phyloP scores from a whole-genome alignment of 2,329 filamentous ascomycete species.

The Achaetomium macrosporum region DNA sequence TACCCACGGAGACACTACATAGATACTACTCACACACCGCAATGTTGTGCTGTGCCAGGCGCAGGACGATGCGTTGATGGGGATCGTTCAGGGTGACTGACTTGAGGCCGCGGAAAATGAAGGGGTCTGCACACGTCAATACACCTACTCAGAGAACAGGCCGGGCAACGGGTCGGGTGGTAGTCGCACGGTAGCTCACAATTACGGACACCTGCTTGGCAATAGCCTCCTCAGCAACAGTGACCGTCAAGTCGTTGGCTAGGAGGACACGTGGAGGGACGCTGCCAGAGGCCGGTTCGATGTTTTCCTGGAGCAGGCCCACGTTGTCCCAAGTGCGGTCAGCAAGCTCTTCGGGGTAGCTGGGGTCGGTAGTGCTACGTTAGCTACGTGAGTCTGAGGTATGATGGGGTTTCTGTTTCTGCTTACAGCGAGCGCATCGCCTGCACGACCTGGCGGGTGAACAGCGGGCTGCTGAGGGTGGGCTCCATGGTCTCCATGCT shows the following conservation, averaged over 20 bases:
- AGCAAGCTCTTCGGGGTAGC: conserved; percentile 83
- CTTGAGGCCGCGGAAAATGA: conserved; percentile 93
- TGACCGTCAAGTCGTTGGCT: conserved; percentile 84
- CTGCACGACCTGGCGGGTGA: conserved; percentile 59
- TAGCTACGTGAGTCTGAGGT: not conserved
- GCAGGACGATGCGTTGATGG: conserved; percentile 79
- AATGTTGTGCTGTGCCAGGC: conserved; percentile 77
- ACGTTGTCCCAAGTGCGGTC: conserved; percentile 95
- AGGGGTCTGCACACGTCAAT: conserved; percentile 60
- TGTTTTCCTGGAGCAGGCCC: conserved; percentile 61
- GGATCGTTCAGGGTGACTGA: conserved; percentile 76
- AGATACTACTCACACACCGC: conserved; percentile 56
- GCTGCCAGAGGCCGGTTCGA: conserved; percentile 24
- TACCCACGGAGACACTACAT: not conserved
- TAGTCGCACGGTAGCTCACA: conserved; percentile 71
- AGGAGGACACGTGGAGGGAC: conserved; percentile 40
- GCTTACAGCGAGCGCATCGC: conserved; percentile 74
- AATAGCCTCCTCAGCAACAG: conserved; percentile 87
- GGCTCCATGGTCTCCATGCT: conserved; percentile 23
- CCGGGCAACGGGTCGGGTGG: too few relatives aligned
- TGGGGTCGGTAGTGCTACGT: conserved; percentile 31
- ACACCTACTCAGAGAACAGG: not conserved
- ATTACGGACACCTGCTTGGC: conserved; percentile 68
- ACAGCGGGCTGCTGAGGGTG: conserved; percentile 28
- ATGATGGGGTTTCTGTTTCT: not conserved